Conservation (phyloP, 306 rosid genomes). For the Oxytropis ochrocephala region DNA sequence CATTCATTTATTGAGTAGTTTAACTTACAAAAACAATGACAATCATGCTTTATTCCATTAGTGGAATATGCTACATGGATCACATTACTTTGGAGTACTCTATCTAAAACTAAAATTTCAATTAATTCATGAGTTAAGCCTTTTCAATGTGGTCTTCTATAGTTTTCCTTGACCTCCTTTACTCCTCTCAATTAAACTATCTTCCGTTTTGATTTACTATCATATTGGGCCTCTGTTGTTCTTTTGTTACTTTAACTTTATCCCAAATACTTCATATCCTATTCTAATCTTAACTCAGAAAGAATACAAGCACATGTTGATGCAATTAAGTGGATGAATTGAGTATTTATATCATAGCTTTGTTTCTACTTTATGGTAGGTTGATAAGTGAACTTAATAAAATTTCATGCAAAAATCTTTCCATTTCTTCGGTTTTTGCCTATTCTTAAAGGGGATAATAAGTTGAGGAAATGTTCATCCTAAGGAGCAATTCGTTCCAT, state of each 20-base stretch:
- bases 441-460: not conserved
- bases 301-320: not conserved
- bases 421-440: not conserved
- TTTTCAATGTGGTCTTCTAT: not conserved
- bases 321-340: conserved; percentile 13
- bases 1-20: conserved; percentile 4
- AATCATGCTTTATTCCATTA: not conserved
- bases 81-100: not conserved
- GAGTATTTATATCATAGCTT: not conserved
- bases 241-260: not conserved
- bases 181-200: not conserved
- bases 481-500: not conserved
- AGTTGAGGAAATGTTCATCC: not conserved
- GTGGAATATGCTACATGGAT: not conserved
- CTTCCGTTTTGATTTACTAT: not conserved
- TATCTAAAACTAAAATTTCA: not conserved
- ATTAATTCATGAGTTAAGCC: not conserved
- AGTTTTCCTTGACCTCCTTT: not conserved
- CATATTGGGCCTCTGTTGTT: not conserved
- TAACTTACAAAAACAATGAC: not conserved
- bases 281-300: not conserved
- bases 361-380: conserved; percentile 9
- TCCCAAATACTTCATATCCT: not conserved
- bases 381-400: not conserved
- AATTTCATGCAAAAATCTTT: not conserved